phyloP scores from a whole-genome alignment of 75 land plant species.

The Picea sitchensis region DNA sequence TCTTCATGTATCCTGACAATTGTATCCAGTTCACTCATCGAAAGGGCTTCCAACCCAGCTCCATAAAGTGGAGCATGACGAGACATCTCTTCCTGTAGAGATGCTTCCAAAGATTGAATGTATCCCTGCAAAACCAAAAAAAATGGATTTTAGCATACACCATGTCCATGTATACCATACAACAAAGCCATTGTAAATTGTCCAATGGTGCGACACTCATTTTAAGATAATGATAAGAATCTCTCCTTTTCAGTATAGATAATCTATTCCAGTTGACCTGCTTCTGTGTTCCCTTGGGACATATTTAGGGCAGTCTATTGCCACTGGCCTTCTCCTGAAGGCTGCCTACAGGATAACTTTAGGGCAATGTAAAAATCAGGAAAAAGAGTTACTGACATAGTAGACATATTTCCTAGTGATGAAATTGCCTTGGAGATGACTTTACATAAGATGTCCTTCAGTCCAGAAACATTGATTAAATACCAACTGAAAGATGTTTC shows the following conservation, averaged over 20 bases:
- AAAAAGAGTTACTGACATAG: too few relatives aligned
- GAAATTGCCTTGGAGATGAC: too few relatives aligned
- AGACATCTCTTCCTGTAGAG: slow-evolving; percentile 53
- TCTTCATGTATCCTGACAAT: slow-evolving; percentile 47
- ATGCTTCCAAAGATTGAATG: slow-evolving; percentile 34
- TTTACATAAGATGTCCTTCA: too few relatives aligned
- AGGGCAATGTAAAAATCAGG: neutral
- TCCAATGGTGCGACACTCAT: neutral
- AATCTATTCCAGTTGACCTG: too few relatives aligned
- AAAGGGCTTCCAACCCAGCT: slow-evolving; percentile 40
- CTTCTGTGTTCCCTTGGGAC: too few relatives aligned
- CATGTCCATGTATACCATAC: neutral
- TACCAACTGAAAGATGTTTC: too few relatives aligned
- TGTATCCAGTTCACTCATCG: slow-evolving; percentile 42
- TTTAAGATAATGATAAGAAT: neutral
- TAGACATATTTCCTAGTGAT: too few relatives aligned
- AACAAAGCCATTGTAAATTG: neutral
- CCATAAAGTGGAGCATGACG: slow-evolving; percentile 55
- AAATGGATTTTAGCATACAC: neutral
- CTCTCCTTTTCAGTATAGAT: too few relatives aligned
- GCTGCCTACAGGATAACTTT: neutral
- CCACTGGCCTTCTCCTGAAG: neutral
- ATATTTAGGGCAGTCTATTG: too few relatives aligned
- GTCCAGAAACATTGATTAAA: too few relatives aligned
- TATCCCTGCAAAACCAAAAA: slow-evolving; percentile 28